Base-by-base conservation (phyloP, 2,329 filamentous ascomycete species). In the Berkeleyomyces rouxiae region DNA sequence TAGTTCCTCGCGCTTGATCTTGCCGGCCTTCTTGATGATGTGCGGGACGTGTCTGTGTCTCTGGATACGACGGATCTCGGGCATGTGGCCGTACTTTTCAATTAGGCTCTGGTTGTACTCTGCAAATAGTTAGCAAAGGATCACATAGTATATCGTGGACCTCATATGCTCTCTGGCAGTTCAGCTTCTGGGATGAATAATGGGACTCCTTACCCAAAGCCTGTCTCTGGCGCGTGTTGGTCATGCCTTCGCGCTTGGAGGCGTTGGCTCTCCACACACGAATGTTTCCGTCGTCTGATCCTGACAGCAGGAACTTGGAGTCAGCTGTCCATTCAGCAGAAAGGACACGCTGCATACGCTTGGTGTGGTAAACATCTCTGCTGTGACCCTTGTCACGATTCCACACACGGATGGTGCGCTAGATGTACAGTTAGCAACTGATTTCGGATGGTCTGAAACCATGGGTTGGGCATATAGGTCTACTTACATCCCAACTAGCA, bases 331-430 rank as follows among this genome's bases (percentile, higher is more conserved):
- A 97, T 66, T 82, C 83, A 58, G 84, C 84, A 7, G 86, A 85
- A 76, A 95, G 95, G 63, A 96, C 90, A 68, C 92, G 83, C 77
- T 97, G 92, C 92, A 96, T 96, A 66, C 93, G 85, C 75, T 96
- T 95, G 16, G 93, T 97, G 77, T 97, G 91, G 75, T 97, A 99
- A 58, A 96, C 84, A 70, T 99, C 93, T 68, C 91, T 82, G 11
- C 88, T 91, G 74, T 93, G 89, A 33, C 92, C 92, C 66, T 85
- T 78, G 67, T 85, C 82, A 63, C 88, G 82, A 71, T 83, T 83
- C 88, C 90, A 97, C 59, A 97, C 77, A 59, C 93, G 84, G 61
- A 99, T 79, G 3, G 90, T 96, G 66, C 90, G 84, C 46, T 60
- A 36, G 13, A 16, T n/a, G n/a, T 4, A 11, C 13, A 31, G 64